Evolutionary conservation across 139 green algal genomes (phyloP).

Genomic region (Ulvella scutata): DNA sequence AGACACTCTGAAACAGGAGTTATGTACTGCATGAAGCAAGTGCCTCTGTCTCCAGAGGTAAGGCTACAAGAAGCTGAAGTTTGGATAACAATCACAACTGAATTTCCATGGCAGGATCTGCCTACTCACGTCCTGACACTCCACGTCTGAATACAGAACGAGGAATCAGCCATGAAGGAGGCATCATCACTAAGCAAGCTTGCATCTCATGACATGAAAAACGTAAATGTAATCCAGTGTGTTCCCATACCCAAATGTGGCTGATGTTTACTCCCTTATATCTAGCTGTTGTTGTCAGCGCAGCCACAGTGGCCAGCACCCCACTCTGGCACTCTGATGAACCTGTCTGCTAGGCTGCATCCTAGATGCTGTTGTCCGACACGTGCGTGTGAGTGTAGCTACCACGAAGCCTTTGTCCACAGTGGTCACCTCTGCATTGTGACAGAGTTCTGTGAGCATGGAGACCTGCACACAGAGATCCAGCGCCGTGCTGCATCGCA

Average conservation of each 20-base stretch:
- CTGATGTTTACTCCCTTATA: too few species aligned
- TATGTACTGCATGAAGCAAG: neutral
- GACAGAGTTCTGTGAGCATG: neutral
- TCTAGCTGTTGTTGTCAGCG: too few species aligned
- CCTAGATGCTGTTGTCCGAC: too few species aligned
- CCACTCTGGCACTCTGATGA: too few species aligned
- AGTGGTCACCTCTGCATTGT: neutral
- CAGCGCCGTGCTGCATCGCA: neutral
- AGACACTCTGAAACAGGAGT: neutral
- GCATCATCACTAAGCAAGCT: neutral
- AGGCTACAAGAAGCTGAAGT: neutral
- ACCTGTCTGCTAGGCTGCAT: too few species aligned
- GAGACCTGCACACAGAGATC: neutral
- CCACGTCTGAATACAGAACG: neutral
- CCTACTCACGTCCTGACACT: neutral
- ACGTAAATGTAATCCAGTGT: neutral
- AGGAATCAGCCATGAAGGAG: neutral
- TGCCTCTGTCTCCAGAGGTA: neutral
- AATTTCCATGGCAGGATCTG: neutral
- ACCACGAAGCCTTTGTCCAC: neutral
- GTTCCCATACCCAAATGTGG: too few species aligned
- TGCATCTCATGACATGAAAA: neutral
- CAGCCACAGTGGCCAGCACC: too few species aligned
- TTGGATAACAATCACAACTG: too few species aligned
- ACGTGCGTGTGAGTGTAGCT: too few species aligned